These are phyloP conservation scores for Fusarium nisikadoi DNA, from an alignment of 2,329 filamentous ascomycete species.

Conservation along the genomic window DNA sequence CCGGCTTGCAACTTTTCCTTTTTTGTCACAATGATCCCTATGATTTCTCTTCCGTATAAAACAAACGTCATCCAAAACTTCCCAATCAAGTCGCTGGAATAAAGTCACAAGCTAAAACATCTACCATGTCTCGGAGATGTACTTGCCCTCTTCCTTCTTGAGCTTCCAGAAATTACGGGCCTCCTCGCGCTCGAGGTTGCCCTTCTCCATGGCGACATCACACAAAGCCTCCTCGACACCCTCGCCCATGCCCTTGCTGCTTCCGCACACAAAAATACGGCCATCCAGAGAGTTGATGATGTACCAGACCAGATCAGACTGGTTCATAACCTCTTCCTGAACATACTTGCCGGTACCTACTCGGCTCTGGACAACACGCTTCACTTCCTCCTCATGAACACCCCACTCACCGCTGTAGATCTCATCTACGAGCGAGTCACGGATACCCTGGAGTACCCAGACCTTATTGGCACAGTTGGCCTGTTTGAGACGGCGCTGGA, in stretches of 20 bases:
- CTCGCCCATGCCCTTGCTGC: conserved; percentile 96
- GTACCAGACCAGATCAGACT: conserved; percentile 98
- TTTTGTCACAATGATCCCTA: conserved; percentile 3
- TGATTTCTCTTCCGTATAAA: neutral
- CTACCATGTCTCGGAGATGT: conserved; percentile 86
- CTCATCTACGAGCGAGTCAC: conserved; percentile 95
- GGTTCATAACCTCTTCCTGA: conserved; percentile 90
- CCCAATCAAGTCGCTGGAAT: neutral
- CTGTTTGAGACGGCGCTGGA: conserved; percentile 91
- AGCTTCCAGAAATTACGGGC: conserved; percentile 88
- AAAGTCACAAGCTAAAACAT: neutral
- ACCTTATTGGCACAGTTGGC: conserved; percentile 98
- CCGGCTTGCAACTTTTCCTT: conserved; percentile 13
- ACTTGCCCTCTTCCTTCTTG: conserved; percentile 93
- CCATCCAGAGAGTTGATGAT: conserved; percentile 97
- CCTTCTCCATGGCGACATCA: conserved; percentile 92
- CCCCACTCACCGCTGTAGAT: conserved; percentile 97
- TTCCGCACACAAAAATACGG: conserved; percentile 95
- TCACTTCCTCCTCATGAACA: conserved; percentile 87
- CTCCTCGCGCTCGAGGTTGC: conserved; percentile 83
- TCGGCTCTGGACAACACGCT: conserved; percentile 81
- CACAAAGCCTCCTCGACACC: conserved; percentile 89
- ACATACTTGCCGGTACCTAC: conserved; percentile 88
- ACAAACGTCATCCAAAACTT: neutral
- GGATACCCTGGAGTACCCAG: conserved; percentile 93